Evolutionary conservation across 2,329 filamentous ascomycete genomes (phyloP).

Genomic region (Calcarisporium arbuscula): DNA sequence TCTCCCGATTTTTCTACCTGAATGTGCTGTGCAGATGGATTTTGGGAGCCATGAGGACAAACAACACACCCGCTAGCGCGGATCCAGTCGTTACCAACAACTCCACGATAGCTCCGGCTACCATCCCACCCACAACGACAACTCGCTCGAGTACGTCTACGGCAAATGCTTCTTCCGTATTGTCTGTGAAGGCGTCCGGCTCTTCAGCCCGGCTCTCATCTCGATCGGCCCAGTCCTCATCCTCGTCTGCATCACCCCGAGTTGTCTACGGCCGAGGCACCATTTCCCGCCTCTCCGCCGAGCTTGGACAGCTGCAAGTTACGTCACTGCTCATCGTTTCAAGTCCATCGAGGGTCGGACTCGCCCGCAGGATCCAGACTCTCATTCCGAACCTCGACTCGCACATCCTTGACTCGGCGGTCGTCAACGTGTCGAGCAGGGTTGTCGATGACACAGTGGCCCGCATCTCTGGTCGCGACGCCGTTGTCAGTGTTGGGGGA

Average conservation of each 20-base stretch:
- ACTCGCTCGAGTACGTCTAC: no score
- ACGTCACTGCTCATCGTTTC: conserved; percentile 29
- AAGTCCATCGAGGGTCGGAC: conserved; percentile 29
- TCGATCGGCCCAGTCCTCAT: no score
- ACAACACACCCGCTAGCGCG: no score
- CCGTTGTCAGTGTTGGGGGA: conserved; percentile 55
- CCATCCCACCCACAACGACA: no score
- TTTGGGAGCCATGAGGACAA: no score
- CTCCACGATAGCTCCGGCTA: no score
- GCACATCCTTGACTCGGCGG: conserved; percentile 24
- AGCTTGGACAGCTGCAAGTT: conserved; percentile 25
- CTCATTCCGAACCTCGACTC: conserved; percentile 26
- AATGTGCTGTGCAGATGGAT: no score
- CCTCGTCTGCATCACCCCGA: conserved; percentile 21
- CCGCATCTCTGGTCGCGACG: conserved; percentile 38
- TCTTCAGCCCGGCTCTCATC: no score
- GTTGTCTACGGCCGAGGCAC: conserved; percentile 28
- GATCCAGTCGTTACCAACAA: no score
- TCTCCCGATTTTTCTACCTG: no score
- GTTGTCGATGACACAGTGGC: conserved; percentile 21
- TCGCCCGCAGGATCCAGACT: conserved; percentile 25
- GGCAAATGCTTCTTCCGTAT: no score
- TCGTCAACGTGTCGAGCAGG: conserved; percentile 19
- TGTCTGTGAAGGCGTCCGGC: no score
- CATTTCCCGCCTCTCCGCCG: conserved; percentile 24